Evolutionary conservation across 164 flowering plant species (phyloP), one percentile per base, ranked within the genome.

Genomic region (Magnolia kwangsiensis): DNA sequence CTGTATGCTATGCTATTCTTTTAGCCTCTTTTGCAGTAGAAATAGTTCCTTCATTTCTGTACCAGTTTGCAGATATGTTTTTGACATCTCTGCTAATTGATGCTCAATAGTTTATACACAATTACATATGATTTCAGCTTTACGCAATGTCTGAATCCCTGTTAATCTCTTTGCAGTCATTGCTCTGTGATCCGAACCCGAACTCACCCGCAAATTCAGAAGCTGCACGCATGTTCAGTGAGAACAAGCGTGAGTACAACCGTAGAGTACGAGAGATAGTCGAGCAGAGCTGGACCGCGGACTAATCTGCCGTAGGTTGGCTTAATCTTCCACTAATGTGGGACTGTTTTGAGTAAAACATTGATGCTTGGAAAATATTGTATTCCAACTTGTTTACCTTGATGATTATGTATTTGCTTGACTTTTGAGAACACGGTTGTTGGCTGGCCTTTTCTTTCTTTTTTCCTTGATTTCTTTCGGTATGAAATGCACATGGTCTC

Each of bases 261-360:
- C 81, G 95, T 67, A 88, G 87, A 82, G 91, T 92, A 2, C 88
- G 93, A 16, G 93, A 91, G 69, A 83, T 92, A 72, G 95, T 92
- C 19, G 97, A 92, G 91, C 97, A 90, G 86, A 92, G 95, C 83
- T 92, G 97, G 95, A 91, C 90, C 27, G 96, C 97, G 18, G 97
- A 92, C 79, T 92, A 81, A 80, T 68, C 76, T 45, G 70, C 59
- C 71, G 68, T 19, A 64, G 68, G 50, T 51, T 67, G 27, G 19
- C 2, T 72, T 66, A 65, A 69, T 68, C 27, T 18, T 16, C 61
- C 61, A 55, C 13, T 4, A 55, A 55, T 16, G 18, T 11, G 61
- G 50, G 59, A 74, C 29, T 16, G 69, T 61, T 75, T 29, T 73
- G 78, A 67, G 51, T 69, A 37, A 50, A 72, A 65, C 74, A 67